Evolutionary conservation across 1,284 basidiomycete species (phyloP).

Genomic region (Puccinia hordei): DNA sequence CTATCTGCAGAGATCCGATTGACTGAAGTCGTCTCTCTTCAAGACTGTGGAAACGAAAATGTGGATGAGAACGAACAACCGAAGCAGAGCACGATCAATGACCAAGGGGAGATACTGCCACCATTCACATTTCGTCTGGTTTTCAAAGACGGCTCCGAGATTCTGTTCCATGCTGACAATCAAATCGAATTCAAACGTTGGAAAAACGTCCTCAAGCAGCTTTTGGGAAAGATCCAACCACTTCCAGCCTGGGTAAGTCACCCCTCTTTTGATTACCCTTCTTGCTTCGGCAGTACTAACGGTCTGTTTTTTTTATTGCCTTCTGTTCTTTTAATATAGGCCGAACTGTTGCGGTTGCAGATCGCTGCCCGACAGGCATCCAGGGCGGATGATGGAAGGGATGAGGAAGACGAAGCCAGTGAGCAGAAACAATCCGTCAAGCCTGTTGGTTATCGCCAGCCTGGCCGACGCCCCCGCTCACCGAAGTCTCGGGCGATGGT

Average conservation of each 20-base stretch:
- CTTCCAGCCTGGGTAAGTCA: constrained; percentile 49
- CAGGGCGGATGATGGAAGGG: background rate
- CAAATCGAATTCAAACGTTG: constrained; percentile 33
- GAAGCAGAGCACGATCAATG: constrained; percentile 28
- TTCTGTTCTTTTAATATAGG: constrained; percentile 30
- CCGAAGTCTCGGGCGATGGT: background rate
- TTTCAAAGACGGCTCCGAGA: constrained; percentile 48
- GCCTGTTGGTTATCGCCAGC: constrained; percentile 7
- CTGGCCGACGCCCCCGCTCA: constrained; percentile 17
- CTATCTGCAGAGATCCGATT: constrained; percentile 47
- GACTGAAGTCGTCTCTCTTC: constrained; percentile 29
- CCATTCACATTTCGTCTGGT: constrained; percentile 47
- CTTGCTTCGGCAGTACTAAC: background rate
- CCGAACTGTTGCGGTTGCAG: constrained; percentile 46
- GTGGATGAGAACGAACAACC: background rate
- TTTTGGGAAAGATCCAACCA: constrained; percentile 44
- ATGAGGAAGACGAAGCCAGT: background rate
- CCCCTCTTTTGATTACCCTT: background rate
- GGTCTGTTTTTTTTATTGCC: background rate
- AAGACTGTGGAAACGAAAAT: constrained; percentile 29
- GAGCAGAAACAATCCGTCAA: background rate
- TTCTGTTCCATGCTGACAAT: constrained; percentile 49
- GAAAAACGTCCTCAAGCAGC: constrained; percentile 44
- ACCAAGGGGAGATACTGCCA: constrained; percentile 45
- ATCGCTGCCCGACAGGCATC: constrained; percentile 27